phyloP scores from a whole-genome alignment of 2,329 filamentous ascomycete genomes.

The Colletotrichum neosansevieriae region DNA sequence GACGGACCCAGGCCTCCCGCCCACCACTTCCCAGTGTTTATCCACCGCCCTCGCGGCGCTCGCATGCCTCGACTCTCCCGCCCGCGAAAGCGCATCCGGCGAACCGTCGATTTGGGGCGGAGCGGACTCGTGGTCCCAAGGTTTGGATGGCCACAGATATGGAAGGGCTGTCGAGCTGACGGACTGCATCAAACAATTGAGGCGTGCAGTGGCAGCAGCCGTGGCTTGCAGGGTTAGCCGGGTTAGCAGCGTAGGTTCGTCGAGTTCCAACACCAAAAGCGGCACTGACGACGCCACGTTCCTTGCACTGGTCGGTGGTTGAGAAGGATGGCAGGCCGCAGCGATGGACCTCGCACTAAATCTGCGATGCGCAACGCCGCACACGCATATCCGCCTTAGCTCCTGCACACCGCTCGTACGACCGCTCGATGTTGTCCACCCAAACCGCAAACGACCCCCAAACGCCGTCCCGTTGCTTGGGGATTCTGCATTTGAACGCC shows the following conservation, averaged over 20 bases:
- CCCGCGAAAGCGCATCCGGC: slow-evolving; percentile 11
- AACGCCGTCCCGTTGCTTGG: slow-evolving; percentile 27
- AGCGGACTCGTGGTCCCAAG: slow-evolving; percentile 24
- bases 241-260: slow-evolving; percentile 32
- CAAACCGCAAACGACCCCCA: slow-evolving; percentile 26
- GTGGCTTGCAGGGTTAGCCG: slow-evolving; percentile 25
- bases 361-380: slow-evolving; percentile 40
- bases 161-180: slow-evolving; percentile 20
- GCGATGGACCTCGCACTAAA: slow-evolving; percentile 40
- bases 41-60: slow-evolving; percentile 14
- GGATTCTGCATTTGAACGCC: slow-evolving; percentile 31
- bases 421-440: slow-evolving; percentile 17
- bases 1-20: slow-evolving; percentile 13
- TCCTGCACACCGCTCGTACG: slow-evolving; percentile 38
- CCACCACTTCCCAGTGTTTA: slow-evolving; percentile 1
- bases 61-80: slow-evolving; percentile 25
- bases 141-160: background rate
- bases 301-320: slow-evolving; percentile 34
- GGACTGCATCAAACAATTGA: slow-evolving; percentile 15
- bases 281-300: slow-evolving; percentile 36
- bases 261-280: slow-evolving; percentile 28
- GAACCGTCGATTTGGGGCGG: slow-evolving; percentile 26
- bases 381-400: slow-evolving; percentile 40
- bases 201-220: slow-evolving; percentile 19
- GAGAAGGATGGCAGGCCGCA: slow-evolving; percentile 2